Conservation (phyloP, 2,329 filamentous ascomycete genomes). For the Cadophora malorum region DNA sequence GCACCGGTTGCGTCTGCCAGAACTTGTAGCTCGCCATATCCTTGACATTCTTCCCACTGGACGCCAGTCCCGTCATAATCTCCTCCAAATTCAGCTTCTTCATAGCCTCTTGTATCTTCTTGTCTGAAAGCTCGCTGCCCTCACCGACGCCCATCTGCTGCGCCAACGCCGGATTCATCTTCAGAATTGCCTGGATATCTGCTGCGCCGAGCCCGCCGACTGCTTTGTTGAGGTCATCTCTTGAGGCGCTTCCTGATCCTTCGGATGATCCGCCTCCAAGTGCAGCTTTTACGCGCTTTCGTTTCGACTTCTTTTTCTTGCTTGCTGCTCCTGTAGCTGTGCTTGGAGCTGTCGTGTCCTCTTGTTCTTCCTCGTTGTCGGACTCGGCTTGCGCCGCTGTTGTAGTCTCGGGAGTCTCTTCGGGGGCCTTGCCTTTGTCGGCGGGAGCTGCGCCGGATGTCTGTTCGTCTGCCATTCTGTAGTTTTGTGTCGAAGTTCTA, state of each 20-base stretch:
- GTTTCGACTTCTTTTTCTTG: slow-evolving; percentile 70
- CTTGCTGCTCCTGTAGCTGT: slow-evolving; percentile 44
- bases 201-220: slow-evolving; percentile 58
- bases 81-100: slow-evolving; percentile 72
- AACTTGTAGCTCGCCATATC: slow-evolving; percentile 99
- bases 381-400: slow-evolving; percentile 53
- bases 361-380: slow-evolving; percentile 55
- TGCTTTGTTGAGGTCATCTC: slow-evolving; percentile 54
- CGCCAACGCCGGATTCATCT: slow-evolving; percentile 75
- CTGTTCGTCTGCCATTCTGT: slow-evolving; percentile 63
- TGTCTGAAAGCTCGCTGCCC: slow-evolving; percentile 45
- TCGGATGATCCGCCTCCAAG: slow-evolving; percentile 42
- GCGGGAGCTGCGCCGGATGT: slow-evolving; percentile 62
- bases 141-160: slow-evolving; percentile 57
- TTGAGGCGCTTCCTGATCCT: slow-evolving; percentile 44
- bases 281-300: slow-evolving; percentile 61
- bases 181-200: slow-evolving; percentile 70
- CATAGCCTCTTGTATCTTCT: slow-evolving; percentile 58
- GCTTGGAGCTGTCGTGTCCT: slow-evolving; percentile 40
- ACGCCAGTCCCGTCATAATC: slow-evolving; percentile 76
- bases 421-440: slow-evolving; percentile 53
- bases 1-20: slow-evolving; percentile 97
- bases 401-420: slow-evolving; percentile 46
- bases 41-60: slow-evolving; percentile 87
- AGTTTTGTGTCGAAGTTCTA: slow-evolving; percentile 1